Base-by-base conservation (phyloP, 1,284 basidiomycete genomes). In the Athelia psychrophila region DNA sequence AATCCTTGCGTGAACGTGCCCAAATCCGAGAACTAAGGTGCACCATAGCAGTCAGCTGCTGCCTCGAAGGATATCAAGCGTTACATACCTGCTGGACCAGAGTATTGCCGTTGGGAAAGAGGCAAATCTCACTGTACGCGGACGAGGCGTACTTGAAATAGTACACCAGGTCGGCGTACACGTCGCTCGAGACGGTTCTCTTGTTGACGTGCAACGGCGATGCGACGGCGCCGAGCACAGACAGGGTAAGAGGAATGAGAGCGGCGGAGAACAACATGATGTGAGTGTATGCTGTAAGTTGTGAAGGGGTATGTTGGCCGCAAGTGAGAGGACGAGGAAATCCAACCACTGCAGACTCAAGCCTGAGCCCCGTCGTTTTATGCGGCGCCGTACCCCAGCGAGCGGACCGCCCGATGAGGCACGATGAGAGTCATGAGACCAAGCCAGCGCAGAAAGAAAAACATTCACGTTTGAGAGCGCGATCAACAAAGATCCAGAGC, bases 121-220 rank as follows among this genome's bases (percentile, higher is more conserved):
- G 46, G 44, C 56, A 62, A 3, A 42, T 19, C n/a, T 20, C 23
- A 20, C 27, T 20, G 40, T 59, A 57, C 33, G 56, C 54, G 6
- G 56, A 58, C 2, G 59, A 62, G 4, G 60, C 59, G 51, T 65
- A 68, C 49, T 64, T 54, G 54, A 67, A 66, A 57, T 68, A 64
- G 44, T 56, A 60, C 18, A 64, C 57, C 16, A 66, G 56, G 23
- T 64, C 62, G 40, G 63, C 56, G 53, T 59, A 65, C 16, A 57
- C 44, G 19, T 47, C 58, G 60, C 36, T 23, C 44, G 44, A 46
- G n/a, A 46, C 23, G n/a, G 5, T n/a, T 46, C 44, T 46, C 19
- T 46, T 23, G 9, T 5, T 23, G 15, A 18, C 16, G 5, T 23
- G 44, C 19, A 46, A 22, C 44, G 44, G 20, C 16, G 44, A 46